Conservation (phyloP, 225 moss, liverwort and hornwort species). For the Pleurozium schreberi region DNA sequence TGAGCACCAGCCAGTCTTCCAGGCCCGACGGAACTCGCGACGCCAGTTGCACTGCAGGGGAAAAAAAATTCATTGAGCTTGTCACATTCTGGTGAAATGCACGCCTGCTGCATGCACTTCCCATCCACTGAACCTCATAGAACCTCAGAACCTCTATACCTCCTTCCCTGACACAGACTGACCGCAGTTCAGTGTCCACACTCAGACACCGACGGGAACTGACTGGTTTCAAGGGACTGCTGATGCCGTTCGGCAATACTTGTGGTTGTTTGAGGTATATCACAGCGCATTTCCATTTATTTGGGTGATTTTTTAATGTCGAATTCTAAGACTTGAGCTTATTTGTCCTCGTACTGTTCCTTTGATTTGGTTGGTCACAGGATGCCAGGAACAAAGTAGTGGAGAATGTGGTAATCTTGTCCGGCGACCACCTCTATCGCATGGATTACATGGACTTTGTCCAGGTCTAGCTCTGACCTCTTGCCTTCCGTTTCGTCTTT, state of each 20-base stretch:
- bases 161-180: neutral
- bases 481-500: neutral
- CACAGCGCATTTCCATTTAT: neutral
- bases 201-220: conserved; percentile 58
- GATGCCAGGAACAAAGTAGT: conserved; percentile 41
- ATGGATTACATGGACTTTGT: conserved; percentile 49
- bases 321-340: neutral
- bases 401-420: conserved; percentile 35
- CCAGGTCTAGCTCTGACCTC: conserved; percentile 2
- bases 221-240: conserved; percentile 93
- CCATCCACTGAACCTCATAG: neutral
- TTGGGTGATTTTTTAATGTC: neutral
- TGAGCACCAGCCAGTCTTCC: neutral
- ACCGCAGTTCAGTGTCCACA: neutral
- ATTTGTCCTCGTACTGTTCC: neutral
- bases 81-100: neutral
- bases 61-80: neutral
- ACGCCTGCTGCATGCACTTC: neutral
- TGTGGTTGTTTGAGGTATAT: conserved; percentile 81
- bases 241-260: conserved; percentile 81
- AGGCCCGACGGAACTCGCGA: neutral
- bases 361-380: neutral
- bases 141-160: neutral
- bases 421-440: conserved; percentile 43
- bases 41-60: neutral